Evolutionary conservation across 257 asterid genomes (phyloP).

Genomic region (Nicotiana attenuata): DNA sequence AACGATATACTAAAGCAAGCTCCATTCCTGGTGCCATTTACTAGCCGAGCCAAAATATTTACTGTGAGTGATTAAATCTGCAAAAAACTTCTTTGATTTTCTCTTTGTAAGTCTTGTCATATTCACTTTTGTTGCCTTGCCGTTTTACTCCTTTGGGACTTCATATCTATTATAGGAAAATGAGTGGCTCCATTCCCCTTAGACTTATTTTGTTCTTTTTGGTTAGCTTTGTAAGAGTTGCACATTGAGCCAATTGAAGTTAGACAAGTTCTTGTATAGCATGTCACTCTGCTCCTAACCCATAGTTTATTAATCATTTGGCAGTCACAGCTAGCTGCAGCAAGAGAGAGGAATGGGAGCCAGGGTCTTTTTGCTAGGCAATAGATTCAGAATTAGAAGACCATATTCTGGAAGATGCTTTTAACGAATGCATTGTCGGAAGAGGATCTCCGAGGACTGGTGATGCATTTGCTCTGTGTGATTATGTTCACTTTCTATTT

Average conservation of each 20-base stretch:
- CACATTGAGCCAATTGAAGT: slow-evolving; percentile 1
- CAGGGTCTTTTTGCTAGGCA: slow-evolving; percentile 55
- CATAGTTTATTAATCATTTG: slow-evolving; percentile 9
- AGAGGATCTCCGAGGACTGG: slow-evolving; percentile 88
- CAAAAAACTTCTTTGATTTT: slow-evolving; percentile 12
- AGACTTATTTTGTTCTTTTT: not conserved
- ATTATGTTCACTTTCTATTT: not conserved
- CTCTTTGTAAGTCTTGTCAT: not conserved
- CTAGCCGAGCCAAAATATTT: slow-evolving; percentile 88
- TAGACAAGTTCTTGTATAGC: not conserved
- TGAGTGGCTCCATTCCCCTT: not conserved
- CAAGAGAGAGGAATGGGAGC: slow-evolving; percentile 48
- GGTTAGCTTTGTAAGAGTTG: not conserved
- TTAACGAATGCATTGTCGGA: slow-evolving; percentile 65
- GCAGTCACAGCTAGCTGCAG: slow-evolving; percentile 79
- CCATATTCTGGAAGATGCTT: slow-evolving; percentile 86
- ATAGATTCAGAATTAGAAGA: slow-evolving; percentile 82
- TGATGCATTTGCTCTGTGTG: slow-evolving; percentile 26
- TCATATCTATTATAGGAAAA: not conserved
- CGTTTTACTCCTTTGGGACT: not conserved
- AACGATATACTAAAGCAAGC: slow-evolving; percentile 82
- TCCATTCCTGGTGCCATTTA: slow-evolving; percentile 96
- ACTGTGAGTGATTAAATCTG: slow-evolving; percentile 52
- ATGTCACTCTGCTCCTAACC: slow-evolving; percentile 1
- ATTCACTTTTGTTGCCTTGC: not conserved